A percentile compares a stretch with the other conserved stretches of the same genome.
Conservation (phyloP, 73 alveolate genomes). For the Urostyla sp. region DNA sequence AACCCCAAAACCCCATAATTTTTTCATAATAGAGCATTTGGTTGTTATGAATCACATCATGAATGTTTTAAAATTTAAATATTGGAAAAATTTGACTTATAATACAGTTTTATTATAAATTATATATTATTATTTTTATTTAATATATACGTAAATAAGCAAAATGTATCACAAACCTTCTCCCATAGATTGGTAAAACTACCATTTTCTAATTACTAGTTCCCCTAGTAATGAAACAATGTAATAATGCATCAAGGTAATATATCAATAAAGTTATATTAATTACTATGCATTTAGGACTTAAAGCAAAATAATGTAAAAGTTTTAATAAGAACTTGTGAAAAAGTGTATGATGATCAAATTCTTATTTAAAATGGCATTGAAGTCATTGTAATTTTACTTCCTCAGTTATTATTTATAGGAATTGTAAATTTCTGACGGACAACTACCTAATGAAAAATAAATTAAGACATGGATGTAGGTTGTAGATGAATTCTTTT, state of each 20-base stretch:
- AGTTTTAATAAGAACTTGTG: constrained; percentile 58
- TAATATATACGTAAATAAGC: too few species aligned
- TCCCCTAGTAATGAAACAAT: constrained; percentile 50
- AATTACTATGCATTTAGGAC: too few species aligned
- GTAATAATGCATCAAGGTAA: constrained; percentile 55
- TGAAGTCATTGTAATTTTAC: too few species aligned
- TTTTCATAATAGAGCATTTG: too few species aligned
- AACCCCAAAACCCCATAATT: too few species aligned
- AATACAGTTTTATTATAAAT: too few species aligned
- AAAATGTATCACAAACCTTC: constrained; percentile 61
- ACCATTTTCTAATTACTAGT: constrained; percentile 44
- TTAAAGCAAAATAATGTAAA: constrained; percentile 44
- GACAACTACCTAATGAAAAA: constrained; percentile 63
- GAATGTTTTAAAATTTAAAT: too few species aligned
- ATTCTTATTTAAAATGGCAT: constrained; percentile 51
- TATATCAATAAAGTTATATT: too few species aligned
- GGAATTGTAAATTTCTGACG: constrained; percentile 67
- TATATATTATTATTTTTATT: too few species aligned
- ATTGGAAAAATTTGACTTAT: too few species aligned
- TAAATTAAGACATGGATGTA: constrained; percentile 41
- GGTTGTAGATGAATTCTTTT: constrained; percentile 41
- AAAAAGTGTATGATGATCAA: constrained; percentile 50
- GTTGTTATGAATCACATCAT: too few species aligned
- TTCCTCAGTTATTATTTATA: too few species aligned
- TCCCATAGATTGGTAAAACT: constrained; percentile 37